Percentiles rank a stretch among this genome's conserved stretches.
phyloP scores from a whole-genome alignment of 148 eudicot species.

The Arbutus unedo region DNA sequence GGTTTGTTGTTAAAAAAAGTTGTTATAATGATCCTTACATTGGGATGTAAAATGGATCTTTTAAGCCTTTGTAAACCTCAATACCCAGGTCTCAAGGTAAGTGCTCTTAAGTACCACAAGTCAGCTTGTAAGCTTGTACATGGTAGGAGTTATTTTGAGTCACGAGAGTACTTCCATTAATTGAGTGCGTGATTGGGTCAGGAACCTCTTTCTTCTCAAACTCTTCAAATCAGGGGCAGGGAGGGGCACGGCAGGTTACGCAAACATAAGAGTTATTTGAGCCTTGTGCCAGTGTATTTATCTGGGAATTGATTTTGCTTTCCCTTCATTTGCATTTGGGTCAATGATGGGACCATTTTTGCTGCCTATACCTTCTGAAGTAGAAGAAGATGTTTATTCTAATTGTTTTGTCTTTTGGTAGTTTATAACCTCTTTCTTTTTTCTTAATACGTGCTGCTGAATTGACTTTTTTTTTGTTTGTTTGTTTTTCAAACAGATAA shows the following conservation, averaged over 20 bases:
- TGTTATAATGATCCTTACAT: not conserved
- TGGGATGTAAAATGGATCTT: not conserved
- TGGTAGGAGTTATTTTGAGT: not conserved
- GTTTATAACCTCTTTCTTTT: not conserved
- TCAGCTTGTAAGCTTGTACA: not conserved
- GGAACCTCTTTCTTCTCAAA: not conserved
- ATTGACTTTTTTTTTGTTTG: not conserved
- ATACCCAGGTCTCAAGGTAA: not conserved
- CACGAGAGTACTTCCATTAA: not conserved
- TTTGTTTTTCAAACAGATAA: constrained; percentile 31
- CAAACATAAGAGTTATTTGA: not conserved
- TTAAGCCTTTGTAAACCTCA: not conserved
- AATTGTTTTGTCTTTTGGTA: not conserved
- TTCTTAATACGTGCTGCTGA: not conserved
- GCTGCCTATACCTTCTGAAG: not conserved
- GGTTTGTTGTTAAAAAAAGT: not conserved
- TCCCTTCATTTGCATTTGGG: not conserved
- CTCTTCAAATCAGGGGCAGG: constrained; percentile 3
- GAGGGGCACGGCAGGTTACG: not conserved
- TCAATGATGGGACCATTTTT: not conserved
- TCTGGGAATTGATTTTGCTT: not conserved
- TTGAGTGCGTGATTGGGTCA: not conserved
- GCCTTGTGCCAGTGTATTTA: not conserved
- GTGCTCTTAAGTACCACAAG: not conserved
- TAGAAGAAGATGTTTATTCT: not conserved